These are phyloP conservation scores for Phytopythium oedochilum DNA, from an alignment of 352 stramenopile species.

Conservation along the genomic window DNA sequence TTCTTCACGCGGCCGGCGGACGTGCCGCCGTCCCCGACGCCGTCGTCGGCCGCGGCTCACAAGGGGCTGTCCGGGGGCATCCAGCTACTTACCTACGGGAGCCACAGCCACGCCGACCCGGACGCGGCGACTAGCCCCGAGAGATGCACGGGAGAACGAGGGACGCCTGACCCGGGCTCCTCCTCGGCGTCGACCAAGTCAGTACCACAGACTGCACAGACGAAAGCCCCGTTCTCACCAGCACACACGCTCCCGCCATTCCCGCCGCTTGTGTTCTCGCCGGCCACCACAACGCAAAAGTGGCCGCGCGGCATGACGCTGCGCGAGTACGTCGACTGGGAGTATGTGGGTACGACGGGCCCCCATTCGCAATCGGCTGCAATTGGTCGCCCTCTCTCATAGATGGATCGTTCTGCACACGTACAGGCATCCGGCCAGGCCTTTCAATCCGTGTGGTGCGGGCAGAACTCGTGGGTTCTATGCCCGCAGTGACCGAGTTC, in stretches of 20 bases:
- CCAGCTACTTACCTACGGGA: background rate
- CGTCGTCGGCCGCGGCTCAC: constrained; percentile 1
- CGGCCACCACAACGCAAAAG: constrained; percentile 26
- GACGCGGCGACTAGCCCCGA: constrained; percentile 22
- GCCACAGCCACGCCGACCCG: constrained; percentile 9
- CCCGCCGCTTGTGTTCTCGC: constrained; percentile 49
- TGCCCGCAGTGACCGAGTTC: constrained; percentile 67
- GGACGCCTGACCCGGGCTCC: constrained; percentile 6
- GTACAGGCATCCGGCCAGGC: constrained; percentile 47
- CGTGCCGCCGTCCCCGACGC: background rate
- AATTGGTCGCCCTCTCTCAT: background rate
- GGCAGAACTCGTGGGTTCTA: constrained; percentile 43
- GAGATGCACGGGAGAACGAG: constrained; percentile 5
- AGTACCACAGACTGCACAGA: no score
- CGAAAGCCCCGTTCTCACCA: constrained; percentile 12
- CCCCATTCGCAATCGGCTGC: background rate
- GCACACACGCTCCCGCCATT: constrained; percentile 40
- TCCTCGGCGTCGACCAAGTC: constrained; percentile 3
- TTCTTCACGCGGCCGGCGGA: constrained; percentile 3
- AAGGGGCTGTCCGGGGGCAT: background rate
- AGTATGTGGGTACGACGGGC: constrained; percentile 8
- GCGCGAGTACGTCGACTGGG: constrained; percentile 51
- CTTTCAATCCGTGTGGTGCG: constrained; percentile 70
- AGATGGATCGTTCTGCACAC: background rate
- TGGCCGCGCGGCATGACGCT: constrained; percentile 38